Evolutionary conservation across 768 basidiomycete species (phyloP).

Genomic region (Auriculariales sp.): DNA sequence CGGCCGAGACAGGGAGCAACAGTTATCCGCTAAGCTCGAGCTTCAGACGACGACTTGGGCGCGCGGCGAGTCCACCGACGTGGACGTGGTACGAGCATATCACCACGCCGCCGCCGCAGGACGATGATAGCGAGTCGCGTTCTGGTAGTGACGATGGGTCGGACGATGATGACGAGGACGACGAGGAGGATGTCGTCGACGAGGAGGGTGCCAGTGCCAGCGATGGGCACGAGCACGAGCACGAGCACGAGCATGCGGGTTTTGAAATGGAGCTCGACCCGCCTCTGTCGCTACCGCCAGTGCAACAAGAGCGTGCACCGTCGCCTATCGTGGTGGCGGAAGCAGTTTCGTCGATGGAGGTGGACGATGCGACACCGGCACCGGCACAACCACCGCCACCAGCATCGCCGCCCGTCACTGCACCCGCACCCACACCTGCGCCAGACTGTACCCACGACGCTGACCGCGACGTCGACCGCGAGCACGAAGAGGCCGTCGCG

Average conservation of each 20-base stretch:
- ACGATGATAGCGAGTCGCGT: conserved; percentile 30
- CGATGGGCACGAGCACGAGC: conserved; percentile 11
- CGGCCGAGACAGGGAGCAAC: no score
- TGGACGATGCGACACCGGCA: background rate
- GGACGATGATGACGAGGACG: conserved; percentile 40
- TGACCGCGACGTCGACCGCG: conserved; percentile 7
- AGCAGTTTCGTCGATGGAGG: background rate
- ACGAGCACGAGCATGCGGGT: conserved; percentile 17
- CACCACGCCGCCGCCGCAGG: conserved; percentile 29
- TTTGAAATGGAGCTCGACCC: conserved; percentile 1
- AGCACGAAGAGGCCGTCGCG: conserved; percentile 5
- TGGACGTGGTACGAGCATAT: conserved; percentile 91
- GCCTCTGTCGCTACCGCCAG: no score
- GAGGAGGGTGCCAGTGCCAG: conserved; percentile 10
- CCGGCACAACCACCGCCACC: background rate
- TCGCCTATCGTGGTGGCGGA: background rate
- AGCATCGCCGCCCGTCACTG: no score
- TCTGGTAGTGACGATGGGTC: conserved; percentile 54
- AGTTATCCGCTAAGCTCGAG: background rate
- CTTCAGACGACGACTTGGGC: conserved; percentile 27
- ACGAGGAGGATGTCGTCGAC: conserved; percentile 6
- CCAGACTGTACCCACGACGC: conserved; percentile 18
- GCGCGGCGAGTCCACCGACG: conserved; percentile 71
- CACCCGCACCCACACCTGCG: no score
- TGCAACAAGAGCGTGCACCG: background rate